These are phyloP conservation scores for Globisporangium echinulatum DNA, from an alignment of 352 stramenopile genomes.

Conservation along the genomic window DNA sequence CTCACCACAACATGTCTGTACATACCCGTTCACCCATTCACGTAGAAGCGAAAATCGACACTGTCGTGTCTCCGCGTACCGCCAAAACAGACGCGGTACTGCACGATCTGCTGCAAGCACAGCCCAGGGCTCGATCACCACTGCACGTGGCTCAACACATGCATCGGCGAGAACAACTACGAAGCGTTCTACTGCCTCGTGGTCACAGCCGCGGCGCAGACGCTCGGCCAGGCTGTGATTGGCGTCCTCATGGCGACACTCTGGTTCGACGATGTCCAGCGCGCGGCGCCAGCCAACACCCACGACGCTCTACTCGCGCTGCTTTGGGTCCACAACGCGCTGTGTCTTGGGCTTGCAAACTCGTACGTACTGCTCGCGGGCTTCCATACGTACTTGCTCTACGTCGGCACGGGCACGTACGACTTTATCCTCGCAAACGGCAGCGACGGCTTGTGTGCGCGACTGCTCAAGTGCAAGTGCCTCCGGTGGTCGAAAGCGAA, in stretches of 20 bases:
- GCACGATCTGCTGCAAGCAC: constrained; percentile 78
- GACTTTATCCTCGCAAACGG: constrained; percentile 82
- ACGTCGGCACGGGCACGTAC: constrained; percentile 67
- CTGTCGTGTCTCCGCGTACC: constrained; percentile 40
- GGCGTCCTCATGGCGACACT: constrained; percentile 72
- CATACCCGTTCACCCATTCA: neutral
- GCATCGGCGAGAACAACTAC: constrained; percentile 81
- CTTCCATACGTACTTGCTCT: constrained; percentile 78
- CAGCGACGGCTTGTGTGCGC: constrained; percentile 59
- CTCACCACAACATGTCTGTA: neutral
- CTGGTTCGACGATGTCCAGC: constrained; percentile 52
- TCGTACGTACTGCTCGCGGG: constrained; percentile 65
- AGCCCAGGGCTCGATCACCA: constrained; percentile 78
- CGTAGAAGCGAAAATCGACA: constrained; percentile 23
- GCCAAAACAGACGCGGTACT: constrained; percentile 67
- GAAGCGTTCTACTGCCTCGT: constrained; percentile 80
- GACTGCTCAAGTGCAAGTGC: constrained; percentile 74
- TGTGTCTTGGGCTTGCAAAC: constrained; percentile 47
- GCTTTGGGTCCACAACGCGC: constrained; percentile 72
- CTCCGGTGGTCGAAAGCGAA: constrained; percentile 38
- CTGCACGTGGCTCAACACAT: constrained; percentile 86
- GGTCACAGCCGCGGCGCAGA: constrained; percentile 48
- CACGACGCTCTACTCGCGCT: constrained; percentile 37
- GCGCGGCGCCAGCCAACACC: constrained; percentile 31
- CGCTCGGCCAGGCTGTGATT: constrained; percentile 53